phyloP scores from a whole-genome alignment of 2,329 filamentous ascomycete species.

The Venturia aucupariae region DNA sequence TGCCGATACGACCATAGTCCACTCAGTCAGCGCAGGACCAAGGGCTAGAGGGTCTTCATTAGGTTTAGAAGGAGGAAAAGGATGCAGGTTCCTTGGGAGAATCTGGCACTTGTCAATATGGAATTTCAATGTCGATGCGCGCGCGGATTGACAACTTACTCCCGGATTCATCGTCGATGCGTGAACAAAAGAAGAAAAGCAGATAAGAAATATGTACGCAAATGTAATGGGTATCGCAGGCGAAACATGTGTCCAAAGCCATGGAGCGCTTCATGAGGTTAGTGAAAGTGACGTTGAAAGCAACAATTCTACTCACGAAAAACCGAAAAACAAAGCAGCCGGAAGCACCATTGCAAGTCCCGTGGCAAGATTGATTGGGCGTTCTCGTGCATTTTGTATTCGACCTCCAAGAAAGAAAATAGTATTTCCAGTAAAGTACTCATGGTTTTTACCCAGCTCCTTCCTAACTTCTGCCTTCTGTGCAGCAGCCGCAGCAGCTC shows the following conservation, averaged over 20 bases:
- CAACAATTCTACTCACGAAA: constrained; percentile 46
- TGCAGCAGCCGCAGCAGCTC: constrained; percentile 38
- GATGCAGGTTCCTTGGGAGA: constrained; percentile 82
- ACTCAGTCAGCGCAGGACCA: constrained; percentile 82
- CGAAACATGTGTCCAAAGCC: constrained; percentile 77
- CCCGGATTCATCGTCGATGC: constrained; percentile 89
- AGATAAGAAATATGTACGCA: constrained; percentile 84
- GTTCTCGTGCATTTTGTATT: constrained; percentile 77
- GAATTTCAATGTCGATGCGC: background rate
- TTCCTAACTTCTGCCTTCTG: constrained; percentile 35
- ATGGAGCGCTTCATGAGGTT: constrained; percentile 50
- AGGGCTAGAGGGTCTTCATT: constrained; percentile 73
- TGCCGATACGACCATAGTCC: constrained; percentile 81
- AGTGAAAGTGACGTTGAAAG: constrained; percentile 16
- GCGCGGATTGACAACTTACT: constrained; percentile 48
- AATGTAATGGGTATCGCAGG: constrained; percentile 84
- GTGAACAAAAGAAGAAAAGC: constrained; percentile 87
- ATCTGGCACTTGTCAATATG: constrained; percentile 49
- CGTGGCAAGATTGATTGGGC: constrained; percentile 83
- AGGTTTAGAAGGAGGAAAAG: constrained; percentile 66
- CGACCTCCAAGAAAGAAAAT: constrained; percentile 80
- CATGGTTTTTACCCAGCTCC: constrained; percentile 62
- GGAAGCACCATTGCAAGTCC: constrained; percentile 73
- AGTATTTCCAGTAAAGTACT: constrained; percentile 92
- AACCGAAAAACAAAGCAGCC: constrained; percentile 72